Evolutionary conservation across 305 asterid genomes (phyloP), one percentile per base, ranked within the genome.

Genomic region (Striga hermonthica): DNA sequence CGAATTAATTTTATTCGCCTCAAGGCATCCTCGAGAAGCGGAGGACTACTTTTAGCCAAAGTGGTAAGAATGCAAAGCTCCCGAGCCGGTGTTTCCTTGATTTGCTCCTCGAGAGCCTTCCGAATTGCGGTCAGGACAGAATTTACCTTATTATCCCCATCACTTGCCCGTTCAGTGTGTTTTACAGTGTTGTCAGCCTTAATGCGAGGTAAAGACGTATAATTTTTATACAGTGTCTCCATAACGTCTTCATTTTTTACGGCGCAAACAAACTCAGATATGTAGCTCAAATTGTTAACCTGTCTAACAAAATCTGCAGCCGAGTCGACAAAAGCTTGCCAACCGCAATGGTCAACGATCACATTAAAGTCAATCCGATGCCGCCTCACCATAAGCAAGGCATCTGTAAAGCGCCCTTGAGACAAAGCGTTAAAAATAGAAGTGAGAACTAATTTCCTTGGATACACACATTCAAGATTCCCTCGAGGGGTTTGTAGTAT

Each of bases 21-120:
- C 83, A 92, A 73, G 71, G 96, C 96, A 69, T 90, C 94, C 81
- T 90, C 98, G 73, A 92, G 79, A 77, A 84, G 83, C 52, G 98
- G 96, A 67, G 97, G 94, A 31, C 74, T 80, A 68, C 85, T 87
- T 73, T 79, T 88, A 72, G 89, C 97, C 72, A 90, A 78, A 60
- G 98, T 93, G 72, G 97, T 93, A 69, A 93, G 81, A 81, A 93
- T 93, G 82, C 95, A 90, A 73, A 93, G 95, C 78, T 90, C 98
- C 63, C 95, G 86, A 4, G 86, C 81, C 65, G 95, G 89, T 73
- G 78, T 86, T 67, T 81, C 96, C 64, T 66, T 79, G 68, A 86
- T 69, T 56, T 82, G 76, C 70, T 80, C 91, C 83, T 86, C 94
- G 71, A 93, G 98, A 76, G 95, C 95, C 77, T 82, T 88, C 70